Evolutionary conservation across 1,284 basidiomycete genomes (phyloP), one percentile per base, ranked within the genome.

Genomic region (Cryptococcus sp.): DNA sequence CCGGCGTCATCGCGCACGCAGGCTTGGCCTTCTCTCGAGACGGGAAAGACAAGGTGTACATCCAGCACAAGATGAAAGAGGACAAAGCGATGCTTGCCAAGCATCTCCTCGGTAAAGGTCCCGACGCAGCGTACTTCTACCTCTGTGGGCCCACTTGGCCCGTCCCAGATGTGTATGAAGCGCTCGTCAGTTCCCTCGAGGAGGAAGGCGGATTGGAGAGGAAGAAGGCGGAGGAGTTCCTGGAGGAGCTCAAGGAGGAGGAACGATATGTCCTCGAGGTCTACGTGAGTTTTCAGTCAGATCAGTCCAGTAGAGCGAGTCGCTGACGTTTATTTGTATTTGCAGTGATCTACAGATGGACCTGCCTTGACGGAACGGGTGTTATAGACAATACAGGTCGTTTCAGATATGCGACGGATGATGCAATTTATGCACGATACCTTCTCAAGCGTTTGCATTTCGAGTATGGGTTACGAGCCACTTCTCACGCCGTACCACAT

Each of bases 121-220:
- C 76, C 27, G 71, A 79, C 39, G 79, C 86, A 35, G 93, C 90
- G 22, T 91, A 89, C 71, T 99, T 99, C 81, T 98, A 95, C 79
- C 83, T 99, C 52, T 98, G 96, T 78, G 96, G 96, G 40, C 94
- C 94, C 41, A 97, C 94, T 25, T 97, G 94, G 94, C 95, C 95
- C 25, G 94, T 98, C 17, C 93, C 95, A 5, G 96, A 99, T 72
- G 91, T 99, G 16, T 95, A 90, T 72, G 90, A 95, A 78, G 91
- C 94, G 1, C 83, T 99, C 50, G 87, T 94, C 19, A 85, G 85
- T 39, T 88, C 91, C 1, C 81, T 97, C 62, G 83, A 85, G 41
- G 85, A 87, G 74, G 86, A 87, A 69, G 86, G 87, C 62, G 88
- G 87, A 25, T 81, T 86, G 74, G 83, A 85, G 17, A 81, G 83